Base-by-base conservation (phyloP, 1,284 basidiomycete genomes). In the Cutaneotrichosporon mucoides region DNA sequence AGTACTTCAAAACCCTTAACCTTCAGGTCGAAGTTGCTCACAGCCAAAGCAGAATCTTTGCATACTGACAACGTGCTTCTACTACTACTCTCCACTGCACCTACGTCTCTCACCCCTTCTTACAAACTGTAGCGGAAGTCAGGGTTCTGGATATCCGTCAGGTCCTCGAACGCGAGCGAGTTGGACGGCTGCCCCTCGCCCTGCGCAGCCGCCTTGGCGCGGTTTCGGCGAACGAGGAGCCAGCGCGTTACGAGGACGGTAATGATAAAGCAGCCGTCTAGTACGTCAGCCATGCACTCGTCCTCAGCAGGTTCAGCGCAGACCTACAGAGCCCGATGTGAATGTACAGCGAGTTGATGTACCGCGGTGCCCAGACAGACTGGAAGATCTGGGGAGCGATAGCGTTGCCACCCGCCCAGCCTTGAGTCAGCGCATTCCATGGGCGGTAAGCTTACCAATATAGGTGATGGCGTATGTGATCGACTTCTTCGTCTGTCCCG, bases 321-420 rank as follows among this genome's bases (percentile, higher is more conserved):
- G 7, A 48, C 55, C 48, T 35, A 56, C 55, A 73, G 7, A 72
- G 52, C 9, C 64, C 71, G 42, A 73, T 55, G 57, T 73, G 70
- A 47, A 71, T 72, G 64, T 73, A 69, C 2, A 74, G 69, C 24
- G 65, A 60, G 61, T 60, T 61, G 40, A 67, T 42, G 64, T 73
- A 74, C 43, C 71, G 59, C 6, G 72, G 68, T 11, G 60, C 62
- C 71, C 71, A 72, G 8, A 45, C 46, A 6, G 58, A 35, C 51
- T 66, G 66, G 67, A 74, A 74, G 40, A 69, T 44, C 55, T 72
- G 70, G 11, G 71, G 67, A 10, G 65, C 63, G 46, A 70, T 63
- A 8, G 70, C 67, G 51, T 74, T 74, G 5, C 73, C 73, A 9
- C 60, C 65, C 1, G 69, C 67, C 69, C 71, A 71, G 15, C 43